phyloP scores from a whole-genome alignment of 208 protist species.

The Sergeia podlipaevii region DNA sequence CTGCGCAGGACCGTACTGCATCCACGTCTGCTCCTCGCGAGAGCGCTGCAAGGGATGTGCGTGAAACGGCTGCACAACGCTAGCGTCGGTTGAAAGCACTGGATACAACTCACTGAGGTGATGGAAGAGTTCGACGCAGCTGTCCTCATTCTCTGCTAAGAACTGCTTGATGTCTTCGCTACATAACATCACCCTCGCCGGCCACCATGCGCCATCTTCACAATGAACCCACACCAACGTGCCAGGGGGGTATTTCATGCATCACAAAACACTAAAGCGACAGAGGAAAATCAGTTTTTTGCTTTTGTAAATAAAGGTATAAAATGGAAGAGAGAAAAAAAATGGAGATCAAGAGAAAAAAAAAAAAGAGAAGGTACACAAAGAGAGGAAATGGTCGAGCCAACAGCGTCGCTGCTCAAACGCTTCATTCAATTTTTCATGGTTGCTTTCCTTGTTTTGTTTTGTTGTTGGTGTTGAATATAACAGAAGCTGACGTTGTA shows the following conservation, averaged over 20 bases:
- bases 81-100: slow-evolving; percentile 16
- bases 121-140: slow-evolving; percentile 80
- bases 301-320: neutral
- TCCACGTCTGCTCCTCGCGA: slow-evolving; percentile 36
- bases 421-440: too few relatives aligned
- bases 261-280: slow-evolving; percentile 5
- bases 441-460: too few relatives aligned
- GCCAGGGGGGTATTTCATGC: slow-evolving; percentile 35
- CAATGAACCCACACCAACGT: slow-evolving; percentile 76
- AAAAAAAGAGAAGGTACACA: neutral
- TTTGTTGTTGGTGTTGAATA: too few relatives aligned
- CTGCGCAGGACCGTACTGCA: slow-evolving; percentile 15
- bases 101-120: slow-evolving; percentile 58
- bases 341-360: slow-evolving; percentile 6
- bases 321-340: slow-evolving; percentile 9
- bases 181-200: slow-evolving; percentile 31
- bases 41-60: slow-evolving; percentile 15
- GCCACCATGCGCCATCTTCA: slow-evolving; percentile 84
- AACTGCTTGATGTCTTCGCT: slow-evolving; percentile 21
- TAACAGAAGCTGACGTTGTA: too few relatives aligned
- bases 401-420: too few relatives aligned
- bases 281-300: slow-evolving; percentile 10
- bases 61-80: slow-evolving; percentile 44
- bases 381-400: neutral
- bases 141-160: slow-evolving; percentile 30